phyloP scores from a whole-genome alignment of 2,329 filamentous ascomycete species.

The Botrytis hyacinthi region DNA sequence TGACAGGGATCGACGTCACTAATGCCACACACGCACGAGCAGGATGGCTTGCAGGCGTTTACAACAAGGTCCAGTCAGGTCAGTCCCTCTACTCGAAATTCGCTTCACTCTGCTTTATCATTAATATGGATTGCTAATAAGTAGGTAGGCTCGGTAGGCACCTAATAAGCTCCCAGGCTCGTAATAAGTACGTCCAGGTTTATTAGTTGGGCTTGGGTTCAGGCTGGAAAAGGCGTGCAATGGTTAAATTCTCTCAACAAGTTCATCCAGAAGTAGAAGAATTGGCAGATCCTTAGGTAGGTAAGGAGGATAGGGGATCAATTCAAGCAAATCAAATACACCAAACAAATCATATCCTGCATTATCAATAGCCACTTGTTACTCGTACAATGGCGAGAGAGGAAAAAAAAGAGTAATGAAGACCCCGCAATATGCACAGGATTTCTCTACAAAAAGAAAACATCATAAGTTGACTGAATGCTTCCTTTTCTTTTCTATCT shows the following conservation, averaged over 20 bases:
- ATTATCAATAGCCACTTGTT: neutral
- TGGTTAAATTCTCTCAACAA: neutral
- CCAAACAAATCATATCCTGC: neutral
- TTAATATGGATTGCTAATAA: neutral
- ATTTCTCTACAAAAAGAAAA: neutral
- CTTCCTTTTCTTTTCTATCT: neutral
- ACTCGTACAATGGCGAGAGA: neutral
- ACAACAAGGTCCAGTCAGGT: neutral
- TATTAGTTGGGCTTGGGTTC: neutral
- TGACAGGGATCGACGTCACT: constrained; percentile 21
- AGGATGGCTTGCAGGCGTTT: neutral
- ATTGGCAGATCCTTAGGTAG: neutral
- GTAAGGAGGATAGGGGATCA: neutral
- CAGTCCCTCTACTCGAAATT: neutral
- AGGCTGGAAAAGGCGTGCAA: neutral
- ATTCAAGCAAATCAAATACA: neutral
- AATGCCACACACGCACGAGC: neutral
- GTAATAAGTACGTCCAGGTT: neutral
- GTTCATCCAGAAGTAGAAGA: neutral
- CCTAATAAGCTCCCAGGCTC: neutral
- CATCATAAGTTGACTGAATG: neutral
- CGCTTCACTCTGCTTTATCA: neutral
- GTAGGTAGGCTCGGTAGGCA: neutral
- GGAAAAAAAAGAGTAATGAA: neutral
- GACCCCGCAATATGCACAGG: neutral